A percentile compares a stretch with the other conserved stretches of the same genome.
phyloP scores from a whole-genome alignment of 169 alveolate genomes.

The Plasmodium relictum region DNA sequence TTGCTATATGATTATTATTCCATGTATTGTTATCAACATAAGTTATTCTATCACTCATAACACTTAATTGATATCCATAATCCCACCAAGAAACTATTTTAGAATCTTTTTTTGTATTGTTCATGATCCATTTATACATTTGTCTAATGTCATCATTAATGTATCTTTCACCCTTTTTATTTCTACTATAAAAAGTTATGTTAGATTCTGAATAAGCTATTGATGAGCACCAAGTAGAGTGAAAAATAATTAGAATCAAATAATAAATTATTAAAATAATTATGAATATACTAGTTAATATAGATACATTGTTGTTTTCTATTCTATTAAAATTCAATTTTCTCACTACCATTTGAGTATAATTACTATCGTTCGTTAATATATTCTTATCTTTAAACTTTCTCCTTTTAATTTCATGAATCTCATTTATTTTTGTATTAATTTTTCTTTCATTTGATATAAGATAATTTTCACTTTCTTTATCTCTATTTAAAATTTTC shows the following conservation, averaged over 20 bases:
- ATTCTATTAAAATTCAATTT: conserved; percentile 13
- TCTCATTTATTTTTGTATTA: neutral
- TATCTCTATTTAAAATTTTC: neutral
- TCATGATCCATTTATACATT: conserved; percentile 98
- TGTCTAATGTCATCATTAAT: conserved; percentile 98
- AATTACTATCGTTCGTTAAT: neutral
- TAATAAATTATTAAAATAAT: neutral
- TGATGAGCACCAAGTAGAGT: conserved; percentile 82
- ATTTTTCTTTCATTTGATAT: neutral
- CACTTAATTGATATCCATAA: conserved; percentile 98
- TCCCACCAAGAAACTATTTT: conserved; percentile 99
- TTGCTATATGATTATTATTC: conserved; percentile 98
- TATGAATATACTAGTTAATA: conserved; percentile 22
- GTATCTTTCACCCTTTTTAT: conserved; percentile 90
- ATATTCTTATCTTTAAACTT: neutral
- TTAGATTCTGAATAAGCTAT: conserved; percentile 82
- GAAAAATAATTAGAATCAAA: conserved; percentile 52
- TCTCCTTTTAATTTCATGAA: neutral
- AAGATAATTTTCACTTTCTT: neutral
- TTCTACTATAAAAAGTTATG: conserved; percentile 73
- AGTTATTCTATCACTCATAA: conserved; percentile 97
- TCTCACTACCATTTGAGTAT: neutral
- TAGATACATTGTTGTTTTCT: conserved; percentile 12
- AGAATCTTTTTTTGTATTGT: conserved; percentile 95
- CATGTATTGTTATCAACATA: conserved; percentile 99